Base-by-base conservation (phyloP, 768 basidiomycete species). In the Tulasnella sp. region DNA sequence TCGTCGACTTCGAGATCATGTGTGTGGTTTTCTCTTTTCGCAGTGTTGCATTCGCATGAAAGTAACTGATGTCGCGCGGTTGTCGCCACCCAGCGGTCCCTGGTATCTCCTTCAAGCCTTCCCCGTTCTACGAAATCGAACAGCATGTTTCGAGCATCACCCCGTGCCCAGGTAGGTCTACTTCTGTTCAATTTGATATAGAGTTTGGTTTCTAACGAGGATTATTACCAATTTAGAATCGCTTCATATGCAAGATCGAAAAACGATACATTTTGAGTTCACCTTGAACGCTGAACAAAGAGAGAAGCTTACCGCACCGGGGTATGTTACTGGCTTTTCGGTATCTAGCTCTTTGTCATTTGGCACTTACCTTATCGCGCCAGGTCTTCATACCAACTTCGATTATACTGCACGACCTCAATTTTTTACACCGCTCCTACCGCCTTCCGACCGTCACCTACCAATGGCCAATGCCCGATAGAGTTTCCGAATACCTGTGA, bases 401-500 rank as follows among this genome's bases (percentile, higher is more conserved):
- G 93, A 40, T 81, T 96, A 8, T 95, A 91, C 80, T 95, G 94
- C 83, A 95, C 94, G 0, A 92, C 91, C 3, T 94, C 89, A 37
- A 83, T 86, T 35, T 92, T 89, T 78, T 89, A 89, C 79, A 83
- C 84, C 62, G 80, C 83, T 17, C 79, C 82, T 26, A 77, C 81
- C 6, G 81, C 83, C 14, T 90, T 90, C 76, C 82, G 89, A 67
- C 79, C 85, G 34, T 26, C 59, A 37, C 63, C 44, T 41, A 22
- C 29, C 40, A 66, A 67, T 5, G 82, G 80, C 72, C 76, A 80
- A 59, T 79, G 81, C 19, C 91, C 87, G 4, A 87, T 96, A 64
- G 94, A 97, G 82, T 97, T 96, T 76, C 94, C 94, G 29, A 88
- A 89, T 8, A 91, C 91, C 9, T 94, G 91, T 78, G 94, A 97